Base-by-base conservation (phyloP, 1,284 basidiomycete species). In the Gymnopus androsaceus region DNA sequence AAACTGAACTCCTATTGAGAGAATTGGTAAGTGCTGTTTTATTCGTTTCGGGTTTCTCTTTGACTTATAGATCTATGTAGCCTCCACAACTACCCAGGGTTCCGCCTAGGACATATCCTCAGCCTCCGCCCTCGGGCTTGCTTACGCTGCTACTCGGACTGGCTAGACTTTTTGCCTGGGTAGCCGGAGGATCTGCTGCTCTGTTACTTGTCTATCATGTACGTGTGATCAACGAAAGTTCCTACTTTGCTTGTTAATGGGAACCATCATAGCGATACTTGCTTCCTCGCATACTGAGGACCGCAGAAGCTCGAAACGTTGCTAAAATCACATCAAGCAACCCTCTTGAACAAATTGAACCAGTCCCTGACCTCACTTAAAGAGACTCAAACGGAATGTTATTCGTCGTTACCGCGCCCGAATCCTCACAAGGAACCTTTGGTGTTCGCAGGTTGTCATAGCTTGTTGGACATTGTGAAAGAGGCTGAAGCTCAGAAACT, bases 91-190 rank as follows among this genome's bases (percentile, higher is more conserved):
- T 77, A n/a, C 88, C 85, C 6, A 57, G 67, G 4, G 69, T 88
- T 36, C 87, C 87, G 17, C 87, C 88, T 2, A 78, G 87, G 61
- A 84, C 85, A 45, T 92, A 92, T 65, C 89, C 89, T 2, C 81
- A 81, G 59, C 80, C 77, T 5, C 81, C 84, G 4, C 88, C 87
- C 3, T 91, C 89, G 3, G 82, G 81, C 62, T 70, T 91, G 1
- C 88, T 87, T 0, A 76, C 78, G 38, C 75, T 91, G 19, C 72
- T 92, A 5, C 67, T 83, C 11, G 87, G 83, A 1, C 66, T 85
- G 3, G 70, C 75, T n/a, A 79, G 85, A 54, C 67, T 88, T 36
- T 74, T 88, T 50, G 80, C 83, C 12, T 90, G 87, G 87, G 61
- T 87, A 54, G 75, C 79, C 2, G 85, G 87, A n/a, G 77, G 84